Evolutionary conservation across 2,329 filamentous ascomycete species (phyloP), one percentile per base, ranked within the genome.

Genomic region (Calonectria leucothoes): DNA sequence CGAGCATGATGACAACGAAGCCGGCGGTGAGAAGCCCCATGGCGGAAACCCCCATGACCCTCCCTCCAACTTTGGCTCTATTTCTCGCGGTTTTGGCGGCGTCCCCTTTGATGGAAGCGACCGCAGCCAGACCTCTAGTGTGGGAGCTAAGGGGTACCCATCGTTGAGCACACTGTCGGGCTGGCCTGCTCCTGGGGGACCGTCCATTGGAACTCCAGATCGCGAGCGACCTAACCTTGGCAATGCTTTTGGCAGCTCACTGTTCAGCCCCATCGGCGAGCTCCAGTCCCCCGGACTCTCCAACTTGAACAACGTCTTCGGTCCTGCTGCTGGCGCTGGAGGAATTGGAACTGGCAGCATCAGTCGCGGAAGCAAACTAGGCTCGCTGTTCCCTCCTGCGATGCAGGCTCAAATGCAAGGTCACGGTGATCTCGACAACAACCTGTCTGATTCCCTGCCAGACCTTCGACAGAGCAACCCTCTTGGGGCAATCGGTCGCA

Each of bases 331-430:
- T 7, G 87, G 90, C 45, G 87, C 88, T 27, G 89, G 88, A 70
- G 86, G 87, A 48, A 88, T 87, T 71, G 89, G 88, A 70, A 86
- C 92, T 8, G 93, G 93, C 65, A 93, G 93, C 66, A 91, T 94
- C 57, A 92, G 94, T 37, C 92, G 95, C 45, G 90, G 91, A 6
- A 97, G 94, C 86, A 97, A 96, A 84, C 88, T 98, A 48, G 94
- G 94, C 2, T 96, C 95, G 1, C 87, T 99, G 29, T 98, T 99
- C 81, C 96, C 96, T 11, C 87, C 92, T 1, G 93, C 94, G 6
- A 96, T 98, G 94, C 96, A 98, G 85, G 94, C 95, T 42, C 95
- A 97, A 83, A 96, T 97, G 93, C 94, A 95, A 73, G 86, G 86
- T 4, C 89, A 92, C 35, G 65, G 45, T 5, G 94, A 96, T 15